Evolutionary conservation across 371 early-diverging fungal genomes (phyloP), one percentile per base, ranked within the genome.

Genomic region (Mortierella sp.): DNA sequence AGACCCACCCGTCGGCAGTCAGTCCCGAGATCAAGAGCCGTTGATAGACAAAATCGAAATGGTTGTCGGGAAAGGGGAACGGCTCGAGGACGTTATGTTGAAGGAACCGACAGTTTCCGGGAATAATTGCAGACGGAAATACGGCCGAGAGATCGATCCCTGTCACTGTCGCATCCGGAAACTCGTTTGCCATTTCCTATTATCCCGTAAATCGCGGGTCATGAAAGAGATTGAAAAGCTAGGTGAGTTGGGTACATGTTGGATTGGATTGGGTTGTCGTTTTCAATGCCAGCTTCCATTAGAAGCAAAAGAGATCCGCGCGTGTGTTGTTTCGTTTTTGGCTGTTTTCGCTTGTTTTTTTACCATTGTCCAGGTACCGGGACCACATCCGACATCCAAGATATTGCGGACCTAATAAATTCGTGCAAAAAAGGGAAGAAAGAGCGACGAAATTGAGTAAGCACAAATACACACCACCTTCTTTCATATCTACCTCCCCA

Each of bases 11-110:
- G 8, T 86, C 80, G 39, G 78, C 79, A 13, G 87, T 86, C 44
- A 91, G 50, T 43, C 81, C 85, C 3, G 86, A 79, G 16, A 88
- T 78, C 8, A 92, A 79, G 31, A 89, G 87, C 3, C 92, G 88
- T 70, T 92, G 91, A 76, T 89, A 90, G 16, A 92, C 85, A 70
- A 89, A 88, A 77, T 93, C 92, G 77, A 93, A 92, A 13, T 81
- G 64, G 70, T 89, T 78, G 64, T 91, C 89, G 11, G 76, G 70
- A 69, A 88, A 90, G 0, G 85, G 85, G n/a, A 83, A 69, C 2
- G 58, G 74, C 2, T 77, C 44, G 14, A 73, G 64, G 61, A 81
- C 67, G 45, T 81, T 74, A 39, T 74, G 74, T 63, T 77, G 82
- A 2, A 77, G n/a, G 66, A 81, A 81, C 4, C 50, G 65, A 41